Evolutionary conservation across 352 stramenopile genomes (phyloP), one percentile per base, ranked within the genome.

Genomic region (Phytophthora parvispora): DNA sequence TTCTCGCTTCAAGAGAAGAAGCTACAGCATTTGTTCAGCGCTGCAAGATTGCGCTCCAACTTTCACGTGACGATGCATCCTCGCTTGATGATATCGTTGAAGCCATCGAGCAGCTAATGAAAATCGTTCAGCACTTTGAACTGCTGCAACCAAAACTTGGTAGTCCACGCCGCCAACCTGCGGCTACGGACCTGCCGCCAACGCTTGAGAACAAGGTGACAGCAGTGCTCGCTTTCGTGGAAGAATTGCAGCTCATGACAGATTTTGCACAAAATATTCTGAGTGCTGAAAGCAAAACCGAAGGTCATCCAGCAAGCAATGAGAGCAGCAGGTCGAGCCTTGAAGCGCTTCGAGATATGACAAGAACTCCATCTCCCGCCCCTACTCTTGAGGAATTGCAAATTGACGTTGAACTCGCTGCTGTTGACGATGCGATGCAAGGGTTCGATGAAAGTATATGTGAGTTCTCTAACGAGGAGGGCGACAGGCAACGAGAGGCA

Each of bases 211-310:
- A 64, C 49, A 83, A 80, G 43, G 77, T 84, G 9, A 29, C 60
- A 13, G 61, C 72, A 0, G 70, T 91, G 4, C 50, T 88, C 12
- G 48, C 65, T n/a, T 91, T 93, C 54, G 63, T 87, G 6, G 81
- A 91, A 13, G 84, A 93, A 57, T 65, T 93, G 2, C 74, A 76
- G 15, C 51, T 84, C 13, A 80, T 93, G 61, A 65, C 81, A 0
- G 74, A 88, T 28, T 91, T 90, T 56, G 84, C 84, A 7, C 81
- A 90, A 54, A 86, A 61, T 6, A 86, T 90, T 45, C 52, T 93
- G 8, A 75, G 83, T 18, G 80, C 90, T 57, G 83, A 91, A 50
- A 63, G 20, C 6, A 80, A 77, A 5, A 69, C 6, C 8, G 67
- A 53, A 12, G 31, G 12, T 12, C 45, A 70, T 6, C 22, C 38